Conservation (phyloP, 2,329 filamentous ascomycete species). For the Whalleya microplaca region DNA sequence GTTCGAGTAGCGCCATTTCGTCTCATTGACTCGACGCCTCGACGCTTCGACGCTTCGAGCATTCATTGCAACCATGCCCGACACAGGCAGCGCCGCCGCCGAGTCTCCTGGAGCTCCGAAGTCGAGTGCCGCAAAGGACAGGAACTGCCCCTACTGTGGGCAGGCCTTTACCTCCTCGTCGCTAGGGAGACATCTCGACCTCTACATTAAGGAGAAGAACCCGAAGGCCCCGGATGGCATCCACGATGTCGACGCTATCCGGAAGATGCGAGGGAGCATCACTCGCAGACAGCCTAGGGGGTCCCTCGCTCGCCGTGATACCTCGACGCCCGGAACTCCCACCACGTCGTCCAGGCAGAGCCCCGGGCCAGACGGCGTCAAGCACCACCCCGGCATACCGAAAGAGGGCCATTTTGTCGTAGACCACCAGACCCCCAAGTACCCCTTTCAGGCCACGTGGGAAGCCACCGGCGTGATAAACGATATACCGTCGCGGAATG, state of each 20-base stretch:
- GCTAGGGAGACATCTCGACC: conserved; percentile 88
- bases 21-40: neutral
- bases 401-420: conserved; percentile 48
- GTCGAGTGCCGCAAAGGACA: conserved; percentile 73
- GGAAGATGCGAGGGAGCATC: conserved; percentile 79
- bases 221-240: conserved; percentile 84
- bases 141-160: conserved; percentile 83
- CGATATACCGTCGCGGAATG: conserved; percentile 61
- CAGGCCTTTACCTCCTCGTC: conserved; percentile 94
- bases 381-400: conserved; percentile 44
- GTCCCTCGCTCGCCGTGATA: conserved; percentile 62
- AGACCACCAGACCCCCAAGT: conserved; percentile 58
- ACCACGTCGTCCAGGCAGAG: conserved; percentile 46
- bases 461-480: conserved; percentile 79
- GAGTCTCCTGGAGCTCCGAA: conserved; percentile 45
- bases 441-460: conserved; percentile 66
- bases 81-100: conserved; percentile 25
- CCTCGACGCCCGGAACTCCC: conserved; percentile 62
- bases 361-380: conserved; percentile 44
- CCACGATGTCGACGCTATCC: conserved; percentile 88
- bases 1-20: conserved; percentile 7
- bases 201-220: conserved; percentile 93
- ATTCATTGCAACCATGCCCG: conserved; percentile 23
- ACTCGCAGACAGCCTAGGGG: conserved; percentile 81
- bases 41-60: neutral